These are phyloP conservation scores for Aureobasidium lini DNA, from an alignment of 2,329 filamentous ascomycete genomes.

Conservation along the genomic window DNA sequence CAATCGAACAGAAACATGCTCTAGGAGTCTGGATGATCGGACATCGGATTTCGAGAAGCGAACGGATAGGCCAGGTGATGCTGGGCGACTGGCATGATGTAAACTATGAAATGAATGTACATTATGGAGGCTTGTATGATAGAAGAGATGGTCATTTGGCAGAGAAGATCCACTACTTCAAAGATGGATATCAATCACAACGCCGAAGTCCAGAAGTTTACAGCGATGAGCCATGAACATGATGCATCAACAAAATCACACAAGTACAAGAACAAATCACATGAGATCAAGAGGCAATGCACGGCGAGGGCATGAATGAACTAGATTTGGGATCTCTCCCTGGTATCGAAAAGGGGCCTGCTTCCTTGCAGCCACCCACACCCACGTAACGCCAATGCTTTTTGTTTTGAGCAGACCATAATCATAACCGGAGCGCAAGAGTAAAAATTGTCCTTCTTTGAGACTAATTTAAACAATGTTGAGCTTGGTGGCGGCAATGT, in stretches of 20 bases:
- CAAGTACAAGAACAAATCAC: background rate
- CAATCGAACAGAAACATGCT: background rate
- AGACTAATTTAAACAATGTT: conserved; percentile 70
- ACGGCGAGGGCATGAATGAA: conserved; percentile 12
- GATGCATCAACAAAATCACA: background rate
- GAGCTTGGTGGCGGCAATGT: conserved; percentile 99
- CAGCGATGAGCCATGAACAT: too few species aligned
- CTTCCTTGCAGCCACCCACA: conserved; percentile 14
- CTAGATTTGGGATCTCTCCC: conserved; percentile 12
- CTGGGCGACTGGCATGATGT: background rate
- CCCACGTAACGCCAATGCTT: conserved; percentile 13
- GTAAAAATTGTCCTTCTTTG: background rate
- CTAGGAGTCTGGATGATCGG: background rate
- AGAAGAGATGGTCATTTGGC: background rate
- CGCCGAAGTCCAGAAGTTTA: too few species aligned
- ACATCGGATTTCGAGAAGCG: too few species aligned
- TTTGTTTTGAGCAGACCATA: conserved; percentile 12
- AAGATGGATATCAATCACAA: too few species aligned
- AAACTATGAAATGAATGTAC: background rate
- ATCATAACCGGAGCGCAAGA: conserved; percentile 3
- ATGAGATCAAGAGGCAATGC: background rate
- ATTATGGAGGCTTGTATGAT: conserved; percentile 10
- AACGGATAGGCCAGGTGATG: background rate
- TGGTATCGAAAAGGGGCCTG: conserved; percentile 11
- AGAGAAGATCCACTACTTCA: background rate